Percentiles rank a stretch among this genome's conserved stretches.
Conservation (phyloP, 2,329 filamentous ascomycete species). For the Penicillium sp. region DNA sequence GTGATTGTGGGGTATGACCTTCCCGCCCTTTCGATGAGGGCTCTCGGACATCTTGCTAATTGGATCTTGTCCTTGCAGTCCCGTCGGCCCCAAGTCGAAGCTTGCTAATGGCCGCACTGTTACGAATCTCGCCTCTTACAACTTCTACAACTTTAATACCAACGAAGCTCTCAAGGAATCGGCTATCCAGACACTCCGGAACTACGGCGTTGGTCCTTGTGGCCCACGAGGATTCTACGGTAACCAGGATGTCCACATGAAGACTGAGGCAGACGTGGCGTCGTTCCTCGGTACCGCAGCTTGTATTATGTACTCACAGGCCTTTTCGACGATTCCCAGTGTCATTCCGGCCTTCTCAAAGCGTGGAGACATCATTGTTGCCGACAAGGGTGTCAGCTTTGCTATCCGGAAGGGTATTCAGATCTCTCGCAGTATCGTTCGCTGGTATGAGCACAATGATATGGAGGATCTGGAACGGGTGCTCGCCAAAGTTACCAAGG, state of each 20-base stretch:
- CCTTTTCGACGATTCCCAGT: conserved; percentile 94
- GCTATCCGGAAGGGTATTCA: conserved; percentile 92
- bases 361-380: conserved; percentile 93
- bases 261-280: conserved; percentile 90
- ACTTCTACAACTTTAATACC: conserved; percentile 94
- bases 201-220: conserved; percentile 94
- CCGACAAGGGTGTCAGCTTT: conserved; percentile 89
- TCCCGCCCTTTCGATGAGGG: background rate
- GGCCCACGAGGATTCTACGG: conserved; percentile 97
- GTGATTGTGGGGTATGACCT: conserved; percentile 76
- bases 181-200: conserved; percentile 87
- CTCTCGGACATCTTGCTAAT: conserved; percentile 9
- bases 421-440: conserved; percentile 83
- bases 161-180: conserved; percentile 94
- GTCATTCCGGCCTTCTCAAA: conserved; percentile 97
- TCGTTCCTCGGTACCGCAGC: conserved; percentile 81
- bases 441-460: conserved; percentile 95
- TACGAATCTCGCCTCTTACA: conserved; percentile 89
- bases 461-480: conserved; percentile 89
- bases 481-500: conserved; percentile 78
- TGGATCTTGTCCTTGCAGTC: conserved; percentile 50
- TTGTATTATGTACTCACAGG: conserved; percentile 93
- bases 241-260: conserved; percentile 97
- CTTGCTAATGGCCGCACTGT: conserved; percentile 85
- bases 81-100: conserved; percentile 86